Evolutionary conservation across 2,329 filamentous ascomycete genomes (phyloP).

Genomic region (Exophiala mesophila): DNA sequence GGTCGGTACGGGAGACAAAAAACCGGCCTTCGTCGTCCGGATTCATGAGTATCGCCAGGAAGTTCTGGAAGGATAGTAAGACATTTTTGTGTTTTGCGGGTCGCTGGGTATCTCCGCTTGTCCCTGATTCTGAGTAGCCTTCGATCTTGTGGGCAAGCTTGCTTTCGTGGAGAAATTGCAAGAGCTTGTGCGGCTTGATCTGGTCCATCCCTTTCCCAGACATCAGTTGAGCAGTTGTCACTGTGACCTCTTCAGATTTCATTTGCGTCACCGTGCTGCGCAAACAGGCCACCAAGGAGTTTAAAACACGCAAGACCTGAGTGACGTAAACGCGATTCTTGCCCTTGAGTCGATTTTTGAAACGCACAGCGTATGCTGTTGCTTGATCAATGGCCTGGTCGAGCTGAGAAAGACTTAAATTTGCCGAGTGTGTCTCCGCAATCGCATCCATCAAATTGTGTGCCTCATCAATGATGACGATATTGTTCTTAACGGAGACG

Average conservation of each 20-base stretch:
- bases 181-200: conserved; percentile 86
- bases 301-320: conserved; percentile 76
- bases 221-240: conserved; percentile 68
- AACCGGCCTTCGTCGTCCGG: conserved; percentile 64
- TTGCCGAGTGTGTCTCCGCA: conserved; percentile 75
- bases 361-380: conserved; percentile 76
- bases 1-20: conserved; percentile 49
- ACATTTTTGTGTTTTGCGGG: conserved; percentile 38
- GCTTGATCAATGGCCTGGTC: conserved; percentile 69
- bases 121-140: conserved; percentile 61
- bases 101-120: conserved; percentile 17
- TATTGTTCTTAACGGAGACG: conserved; percentile 76
- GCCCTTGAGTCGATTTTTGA: conserved; percentile 81
- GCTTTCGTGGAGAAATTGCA: conserved; percentile 82
- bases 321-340: conserved; percentile 89
- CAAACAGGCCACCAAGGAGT: conserved; percentile 69
- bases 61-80: conserved; percentile 59
- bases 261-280: conserved; percentile 42
- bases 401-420: conserved; percentile 68
- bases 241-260: conserved; percentile 57
- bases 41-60: conserved; percentile 80
- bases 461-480: conserved; percentile 95
- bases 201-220: conserved; percentile 85
- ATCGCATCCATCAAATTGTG: conserved; percentile 98
- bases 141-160: conserved; percentile 94